phyloP scores from a whole-genome alignment of 2,329 filamentous ascomycete genomes.

The Rutstroemia sp. region DNA sequence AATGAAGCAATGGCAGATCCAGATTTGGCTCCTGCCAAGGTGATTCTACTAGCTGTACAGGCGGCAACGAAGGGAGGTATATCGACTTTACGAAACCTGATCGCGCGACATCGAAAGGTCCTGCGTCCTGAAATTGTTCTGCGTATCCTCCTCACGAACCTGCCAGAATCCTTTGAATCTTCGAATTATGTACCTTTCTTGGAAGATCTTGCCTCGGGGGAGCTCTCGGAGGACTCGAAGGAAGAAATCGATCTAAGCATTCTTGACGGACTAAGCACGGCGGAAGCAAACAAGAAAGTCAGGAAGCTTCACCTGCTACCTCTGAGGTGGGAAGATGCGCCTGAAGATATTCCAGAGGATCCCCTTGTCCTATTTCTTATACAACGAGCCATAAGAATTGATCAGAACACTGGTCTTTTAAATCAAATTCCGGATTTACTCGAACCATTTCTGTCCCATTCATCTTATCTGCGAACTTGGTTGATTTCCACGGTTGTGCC shows the following conservation, averaged over 20 bases:
- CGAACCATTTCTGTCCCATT: constrained; percentile 57
- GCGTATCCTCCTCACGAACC: constrained; percentile 66
- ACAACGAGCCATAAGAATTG: constrained; percentile 60
- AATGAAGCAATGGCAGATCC: constrained; percentile 26
- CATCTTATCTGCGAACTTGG: constrained; percentile 58
- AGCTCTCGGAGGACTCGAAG: constrained; percentile 30
- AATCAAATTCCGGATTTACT: constrained; percentile 61
- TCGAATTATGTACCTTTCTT: constrained; percentile 55
- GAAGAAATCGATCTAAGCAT: constrained; percentile 44
- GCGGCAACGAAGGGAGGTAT: constrained; percentile 61
- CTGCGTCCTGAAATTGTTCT: constrained; percentile 59
- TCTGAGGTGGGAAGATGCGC: constrained; percentile 44
- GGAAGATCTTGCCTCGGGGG: constrained; percentile 39
- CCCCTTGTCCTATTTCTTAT: constrained; percentile 57
- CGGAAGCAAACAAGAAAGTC: constrained; percentile 55
- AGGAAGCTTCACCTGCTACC: constrained; percentile 56
- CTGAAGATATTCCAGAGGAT: constrained; percentile 44
- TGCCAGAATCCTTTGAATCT: constrained; percentile 65
- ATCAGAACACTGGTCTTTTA: constrained; percentile 65
- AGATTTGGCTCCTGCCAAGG: constrained; percentile 56
- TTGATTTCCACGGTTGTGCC: constrained; percentile 62
- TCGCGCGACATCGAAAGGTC: constrained; percentile 46
- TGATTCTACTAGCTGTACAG: constrained; percentile 65
- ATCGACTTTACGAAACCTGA: constrained; percentile 51
- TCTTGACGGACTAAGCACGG: constrained; percentile 52